Evolutionary conservation across 108 stramenopile species (phyloP).

Genomic region (Cyclotella atomus): DNA sequence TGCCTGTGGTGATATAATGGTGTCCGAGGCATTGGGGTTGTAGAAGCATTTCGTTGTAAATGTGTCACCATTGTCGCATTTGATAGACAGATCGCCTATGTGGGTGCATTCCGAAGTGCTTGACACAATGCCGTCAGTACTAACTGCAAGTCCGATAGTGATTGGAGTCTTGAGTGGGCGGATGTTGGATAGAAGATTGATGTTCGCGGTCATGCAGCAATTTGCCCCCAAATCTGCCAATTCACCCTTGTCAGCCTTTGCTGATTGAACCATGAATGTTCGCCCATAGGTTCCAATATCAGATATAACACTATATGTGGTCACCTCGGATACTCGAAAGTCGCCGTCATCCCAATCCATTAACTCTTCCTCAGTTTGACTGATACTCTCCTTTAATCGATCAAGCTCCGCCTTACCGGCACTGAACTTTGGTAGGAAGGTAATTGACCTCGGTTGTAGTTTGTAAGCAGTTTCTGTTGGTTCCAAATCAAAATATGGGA

Average conservation of each 20-base stretch:
- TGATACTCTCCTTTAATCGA: no score
- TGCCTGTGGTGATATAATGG: background rate
- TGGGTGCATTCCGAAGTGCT: background rate
- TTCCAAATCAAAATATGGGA: background rate
- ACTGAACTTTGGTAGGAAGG: background rate
- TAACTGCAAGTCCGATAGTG: background rate
- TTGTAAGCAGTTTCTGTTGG: background rate
- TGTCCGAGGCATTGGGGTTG: background rate
- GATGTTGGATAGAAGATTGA: background rate
- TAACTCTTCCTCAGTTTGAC: no score
- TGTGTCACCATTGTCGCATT: background rate
- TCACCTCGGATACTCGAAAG: background rate
- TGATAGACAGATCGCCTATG: background rate
- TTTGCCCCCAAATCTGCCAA: background rate
- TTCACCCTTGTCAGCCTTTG: background rate
- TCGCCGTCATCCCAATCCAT: no score
- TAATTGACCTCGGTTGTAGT: background rate
- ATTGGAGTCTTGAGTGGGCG: background rate
- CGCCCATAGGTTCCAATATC: no score
- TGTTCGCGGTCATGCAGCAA: background rate
- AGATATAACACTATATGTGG: background rate
- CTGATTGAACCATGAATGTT: background rate
- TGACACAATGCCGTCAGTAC: background rate
- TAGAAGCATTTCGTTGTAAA: background rate
- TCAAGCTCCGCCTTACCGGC: background rate